A percentile compares a stretch with the other conserved stretches of the same genome.
phyloP scores from a whole-genome alignment of 306 rosid species.

The Gastrolobium bilobum region DNA sequence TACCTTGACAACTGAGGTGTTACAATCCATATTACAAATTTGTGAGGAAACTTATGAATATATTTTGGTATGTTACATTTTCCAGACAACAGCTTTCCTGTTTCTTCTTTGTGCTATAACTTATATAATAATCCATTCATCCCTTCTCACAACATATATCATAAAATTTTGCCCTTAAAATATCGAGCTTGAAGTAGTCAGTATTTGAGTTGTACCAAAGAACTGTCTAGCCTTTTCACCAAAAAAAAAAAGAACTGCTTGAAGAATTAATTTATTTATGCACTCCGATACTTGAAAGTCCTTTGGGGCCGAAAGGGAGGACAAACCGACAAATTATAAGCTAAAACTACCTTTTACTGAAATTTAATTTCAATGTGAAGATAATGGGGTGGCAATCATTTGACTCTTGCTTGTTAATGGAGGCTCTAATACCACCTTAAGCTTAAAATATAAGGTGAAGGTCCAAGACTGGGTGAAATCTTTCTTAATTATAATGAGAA shows the following conservation, averaged over 20 bases:
- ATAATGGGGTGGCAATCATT: not conserved
- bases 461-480: not conserved
- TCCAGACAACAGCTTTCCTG: constrained; percentile 5
- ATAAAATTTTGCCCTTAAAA: not conserved
- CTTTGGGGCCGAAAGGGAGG: constrained; percentile 13
- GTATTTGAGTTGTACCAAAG: constrained; percentile 12
- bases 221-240: not conserved
- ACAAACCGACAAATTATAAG: constrained; percentile 11
- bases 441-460: not conserved
- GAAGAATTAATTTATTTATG: not conserved
- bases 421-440: not conserved
- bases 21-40: constrained; percentile 67
- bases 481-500: constrained; percentile 19
- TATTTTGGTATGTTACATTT: constrained; percentile 69
- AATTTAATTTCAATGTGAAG: not conserved
- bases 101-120: constrained; percentile 15
- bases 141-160: constrained; percentile 7
- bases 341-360: not conserved
- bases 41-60: constrained; percentile 64
- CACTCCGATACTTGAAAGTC: not conserved
- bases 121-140: constrained; percentile 18
- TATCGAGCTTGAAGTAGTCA: constrained; percentile 15
- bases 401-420: constrained; percentile 7
- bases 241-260: not conserved
- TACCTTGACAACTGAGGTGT: constrained; percentile 53